Evolutionary conservation across 805 yeast genomes (phyloP), one percentile per base, ranked within the genome.

Genomic region (Cyberlindnera bimundalis): DNA sequence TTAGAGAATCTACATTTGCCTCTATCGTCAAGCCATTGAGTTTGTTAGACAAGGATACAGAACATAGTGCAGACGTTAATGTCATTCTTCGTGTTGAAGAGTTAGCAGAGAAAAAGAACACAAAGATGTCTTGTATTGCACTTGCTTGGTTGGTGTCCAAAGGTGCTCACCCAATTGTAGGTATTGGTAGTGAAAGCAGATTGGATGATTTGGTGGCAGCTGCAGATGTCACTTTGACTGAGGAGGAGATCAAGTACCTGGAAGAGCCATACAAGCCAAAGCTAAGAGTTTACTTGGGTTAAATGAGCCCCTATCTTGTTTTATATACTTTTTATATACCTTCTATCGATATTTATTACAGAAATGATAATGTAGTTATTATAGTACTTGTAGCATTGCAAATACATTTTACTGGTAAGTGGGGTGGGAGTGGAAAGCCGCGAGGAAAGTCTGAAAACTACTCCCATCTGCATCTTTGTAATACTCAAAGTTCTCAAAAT

Each of bases 121-220:
- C 71, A 11, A 55, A 74, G 4, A 80, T 79, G 84, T 74, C 82
- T 3, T 36, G 43, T 21, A 55, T 79, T 15, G 65, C 81, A 4
- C 62, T 68, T 8, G 76, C 80, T 6, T 79, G 81, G 80, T 67
- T 68, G 2, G 31, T 76, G 2, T 37, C 64, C 39, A 78, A 78
- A 53, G 81, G 79, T 10, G 60, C 65, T 18, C 46, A 55, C 27
- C 84, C 85, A 15, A 76, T 79, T 45, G 70, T 78, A n/a, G 84
- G 84, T 2, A 46, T 77, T 43, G 67, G 64, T 47, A 67, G 67
- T 23, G 61, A 60, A 19, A 65, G 66, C 53, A 66, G 83, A 46
- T 64, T 79, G 15, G 77, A 76, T 29, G 83, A 78, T 43, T 71
- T 73, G 3, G 32, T 75, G 18, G 58, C 46, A 12, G 78, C 78